Percentiles rank a stretch among this genome's conserved stretches.
Conservation (phyloP, 2,329 filamentous ascomycete genomes). For the Coniella vitis region DNA sequence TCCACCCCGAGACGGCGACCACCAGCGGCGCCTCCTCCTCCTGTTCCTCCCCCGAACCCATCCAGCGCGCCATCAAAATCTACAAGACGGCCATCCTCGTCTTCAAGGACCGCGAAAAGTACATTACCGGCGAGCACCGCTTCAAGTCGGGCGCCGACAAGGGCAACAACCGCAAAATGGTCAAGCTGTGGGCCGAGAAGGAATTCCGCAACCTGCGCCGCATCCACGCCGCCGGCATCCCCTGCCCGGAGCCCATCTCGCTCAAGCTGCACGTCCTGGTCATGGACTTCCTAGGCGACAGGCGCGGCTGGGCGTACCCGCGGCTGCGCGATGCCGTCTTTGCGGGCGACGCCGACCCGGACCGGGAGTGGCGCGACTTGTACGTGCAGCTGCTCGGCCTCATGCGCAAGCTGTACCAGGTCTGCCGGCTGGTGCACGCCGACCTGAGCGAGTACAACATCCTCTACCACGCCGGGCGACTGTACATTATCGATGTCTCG, state of each 20-base stretch:
- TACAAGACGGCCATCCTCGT: conserved; percentile 98
- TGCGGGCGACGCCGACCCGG: conserved; percentile 41
- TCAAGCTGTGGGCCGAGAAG: conserved; percentile 98
- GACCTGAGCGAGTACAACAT: conserved; percentile 99
- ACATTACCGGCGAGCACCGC: conserved; percentile 88
- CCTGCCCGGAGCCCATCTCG: conserved; percentile 81
- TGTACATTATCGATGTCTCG: conserved; percentile 96
- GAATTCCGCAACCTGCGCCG: conserved; percentile 91
- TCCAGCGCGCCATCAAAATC: conserved; percentile 89
- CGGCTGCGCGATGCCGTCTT: conserved; percentile 82
- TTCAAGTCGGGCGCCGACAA: conserved; percentile 91
- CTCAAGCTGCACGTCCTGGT: conserved; percentile 91
- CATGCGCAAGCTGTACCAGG: conserved; percentile 91
- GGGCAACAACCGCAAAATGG: conserved; percentile 92
- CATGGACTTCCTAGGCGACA: conserved; percentile 88
- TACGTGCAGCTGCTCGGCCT: conserved; percentile 80
- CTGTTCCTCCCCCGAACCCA: conserved; percentile 33
- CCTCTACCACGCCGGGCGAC: conserved; percentile 72
- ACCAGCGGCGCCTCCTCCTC: no score
- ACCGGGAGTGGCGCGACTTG: conserved; percentile 62
- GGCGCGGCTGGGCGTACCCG: conserved; percentile 80
- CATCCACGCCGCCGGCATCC: conserved; percentile 76
- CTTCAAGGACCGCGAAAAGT: conserved; percentile 96
- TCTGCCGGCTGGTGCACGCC: conserved; percentile 85
- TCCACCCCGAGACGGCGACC: conserved; percentile 50